A percentile compares a stretch with the other conserved stretches of the same genome.
phyloP scores from a whole-genome alignment of 1,284 basidiomycete genomes.

The Apiotrichum domesticum region DNA sequence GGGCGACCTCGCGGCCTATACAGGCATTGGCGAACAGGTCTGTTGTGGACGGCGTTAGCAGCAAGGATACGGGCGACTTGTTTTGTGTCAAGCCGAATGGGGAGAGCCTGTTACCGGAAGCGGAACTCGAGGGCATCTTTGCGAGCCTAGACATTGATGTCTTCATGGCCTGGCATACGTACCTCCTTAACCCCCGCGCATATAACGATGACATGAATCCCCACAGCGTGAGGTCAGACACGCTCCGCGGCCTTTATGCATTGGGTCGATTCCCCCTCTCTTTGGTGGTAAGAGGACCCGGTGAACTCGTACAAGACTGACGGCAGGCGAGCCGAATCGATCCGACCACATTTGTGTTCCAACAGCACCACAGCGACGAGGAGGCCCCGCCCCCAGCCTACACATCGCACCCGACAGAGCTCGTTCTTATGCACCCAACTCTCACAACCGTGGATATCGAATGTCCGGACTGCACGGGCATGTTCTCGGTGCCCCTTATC shows the following conservation, averaged over 20 bases:
- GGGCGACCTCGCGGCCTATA: constrained; percentile 1
- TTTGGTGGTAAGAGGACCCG: constrained; percentile 9
- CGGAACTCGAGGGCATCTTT: not conserved
- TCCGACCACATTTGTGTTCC: constrained; percentile 10
- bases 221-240: not conserved
- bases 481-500: constrained; percentile 4
- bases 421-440: constrained; percentile 8
- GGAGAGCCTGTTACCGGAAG: not conserved
- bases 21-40: not conserved
- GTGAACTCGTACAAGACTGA: not conserved
- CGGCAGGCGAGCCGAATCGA: constrained; percentile 8
- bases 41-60: too few species aligned
- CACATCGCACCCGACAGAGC: constrained; percentile 1
- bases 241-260: constrained; percentile 2
- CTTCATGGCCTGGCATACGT: constrained; percentile 36
- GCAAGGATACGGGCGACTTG: too few species aligned
- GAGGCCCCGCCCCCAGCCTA: constrained; percentile 3
- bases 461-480: constrained; percentile 13
- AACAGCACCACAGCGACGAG: not conserved
- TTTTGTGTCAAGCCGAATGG: not conserved
- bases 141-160: constrained; percentile 18
- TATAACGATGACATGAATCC: constrained; percentile 22
- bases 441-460: constrained; percentile 1
- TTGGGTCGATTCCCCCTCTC: constrained; percentile 18
- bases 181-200: constrained; percentile 31